A percentile compares a stretch with the other conserved stretches of the same genome.
phyloP scores from a whole-genome alignment of 2,329 filamentous ascomycete species.

The Beauveria pseudobassiana region DNA sequence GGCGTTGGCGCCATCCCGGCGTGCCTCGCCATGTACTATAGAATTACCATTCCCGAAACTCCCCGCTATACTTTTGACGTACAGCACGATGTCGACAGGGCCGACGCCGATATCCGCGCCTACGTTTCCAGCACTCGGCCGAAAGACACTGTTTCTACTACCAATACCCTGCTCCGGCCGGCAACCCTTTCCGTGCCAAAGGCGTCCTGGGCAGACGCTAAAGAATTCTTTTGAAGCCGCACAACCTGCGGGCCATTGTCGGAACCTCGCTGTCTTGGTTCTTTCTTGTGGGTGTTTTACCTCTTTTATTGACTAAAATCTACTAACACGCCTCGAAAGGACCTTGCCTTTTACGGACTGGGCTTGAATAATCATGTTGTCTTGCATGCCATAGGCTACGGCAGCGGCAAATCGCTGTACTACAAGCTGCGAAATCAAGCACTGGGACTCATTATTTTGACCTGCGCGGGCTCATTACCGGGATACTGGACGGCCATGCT shows the following conservation, averaged over 20 bases:
- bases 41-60: constrained; percentile 78
- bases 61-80: constrained; percentile 80
- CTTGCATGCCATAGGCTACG: constrained; percentile 65
- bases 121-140: constrained; percentile 39
- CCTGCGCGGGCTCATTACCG: constrained; percentile 69
- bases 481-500: constrained; percentile 74
- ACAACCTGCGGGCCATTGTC: constrained; percentile 61
- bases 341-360: constrained; percentile 62
- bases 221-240: constrained; percentile 61
- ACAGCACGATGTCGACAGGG: constrained; percentile 66
- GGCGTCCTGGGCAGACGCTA: constrained; percentile 63
- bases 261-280: constrained; percentile 79
- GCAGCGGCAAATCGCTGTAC: constrained; percentile 56
- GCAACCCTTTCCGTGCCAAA: constrained; percentile 54
- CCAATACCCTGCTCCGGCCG: constrained; percentile 32
- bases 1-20: constrained; percentile 73
- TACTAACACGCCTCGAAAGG: constrained; percentile 30
- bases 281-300: constrained; percentile 45
- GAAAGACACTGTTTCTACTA: background rate
- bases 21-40: constrained; percentile 75
- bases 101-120: constrained; percentile 61
- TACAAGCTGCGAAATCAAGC: constrained; percentile 63
- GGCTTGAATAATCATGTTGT: constrained; percentile 71
- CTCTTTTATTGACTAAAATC: background rate
- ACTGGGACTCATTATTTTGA: constrained; percentile 68